These are phyloP conservation scores for Biscogniauxia marginata DNA, from an alignment of 2,329 filamentous ascomycete genomes.

Conservation along the genomic window DNA sequence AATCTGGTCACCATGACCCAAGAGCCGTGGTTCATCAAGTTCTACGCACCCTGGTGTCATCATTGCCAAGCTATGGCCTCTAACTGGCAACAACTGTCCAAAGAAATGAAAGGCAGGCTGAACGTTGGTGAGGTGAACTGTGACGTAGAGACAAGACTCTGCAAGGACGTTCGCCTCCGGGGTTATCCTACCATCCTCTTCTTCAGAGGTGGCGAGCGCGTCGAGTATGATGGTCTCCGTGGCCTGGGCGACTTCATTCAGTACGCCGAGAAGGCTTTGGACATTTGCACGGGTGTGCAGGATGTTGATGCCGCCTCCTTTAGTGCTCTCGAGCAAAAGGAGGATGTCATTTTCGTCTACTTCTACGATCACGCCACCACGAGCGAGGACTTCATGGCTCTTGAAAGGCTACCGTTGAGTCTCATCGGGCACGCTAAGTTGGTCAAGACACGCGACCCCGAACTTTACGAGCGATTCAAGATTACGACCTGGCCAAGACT, in stretches of 20 bases:
- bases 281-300: slow-evolving; percentile 71
- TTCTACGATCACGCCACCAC: slow-evolving; percentile 97
- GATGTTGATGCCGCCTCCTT: slow-evolving; percentile 78
- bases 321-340: slow-evolving; percentile 81
- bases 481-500: slow-evolving; percentile 96
- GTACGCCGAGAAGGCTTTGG: slow-evolving; percentile 83
- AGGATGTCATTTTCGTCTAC: slow-evolving; percentile 95
- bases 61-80: slow-evolving; percentile 93
- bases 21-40: slow-evolving; percentile 98
- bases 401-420: slow-evolving; percentile 82
- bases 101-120: slow-evolving; percentile 84
- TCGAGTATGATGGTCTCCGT: slow-evolving; percentile 89
- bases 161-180: slow-evolving; percentile 79
- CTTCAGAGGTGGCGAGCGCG: slow-evolving; percentile 86
- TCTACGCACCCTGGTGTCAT: slow-evolving; percentile 95
- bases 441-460: slow-evolving; percentile 82
- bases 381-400: slow-evolving; percentile 82
- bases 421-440: slow-evolving; percentile 89
- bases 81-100: slow-evolving; percentile 84
- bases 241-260: slow-evolving; percentile 86
- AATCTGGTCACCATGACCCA: slow-evolving; percentile 79
- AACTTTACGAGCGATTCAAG: slow-evolving; percentile 80
- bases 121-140: slow-evolving; percentile 98
- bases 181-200: slow-evolving; percentile 89
- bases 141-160: slow-evolving; percentile 80